These are phyloP conservation scores for Mortierella sp. DNA, from an alignment of 371 early-diverging fungal genomes.

Conservation along the genomic window DNA sequence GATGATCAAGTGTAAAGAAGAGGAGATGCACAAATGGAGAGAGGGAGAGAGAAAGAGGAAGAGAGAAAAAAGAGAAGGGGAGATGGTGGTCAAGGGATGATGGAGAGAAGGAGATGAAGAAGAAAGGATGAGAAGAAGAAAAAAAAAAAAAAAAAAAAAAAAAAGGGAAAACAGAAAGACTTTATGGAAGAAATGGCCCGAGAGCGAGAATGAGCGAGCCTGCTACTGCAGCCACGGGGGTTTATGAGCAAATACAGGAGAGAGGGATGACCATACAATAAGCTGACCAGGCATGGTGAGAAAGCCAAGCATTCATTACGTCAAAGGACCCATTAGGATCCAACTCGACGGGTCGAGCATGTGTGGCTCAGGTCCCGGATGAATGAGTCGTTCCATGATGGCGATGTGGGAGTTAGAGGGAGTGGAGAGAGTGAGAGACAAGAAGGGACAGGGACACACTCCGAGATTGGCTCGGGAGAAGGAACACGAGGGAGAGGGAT, in stretches of 20 bases:
- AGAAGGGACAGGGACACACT: neutral
- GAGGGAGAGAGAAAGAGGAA: neutral
- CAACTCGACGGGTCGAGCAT: no score
- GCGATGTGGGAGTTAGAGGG: constrained; percentile 10
- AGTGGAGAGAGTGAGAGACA: no score
- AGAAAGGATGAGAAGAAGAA: neutral
- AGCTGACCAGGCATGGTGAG: no score
- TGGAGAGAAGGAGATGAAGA: neutral
- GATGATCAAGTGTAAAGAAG: neutral
- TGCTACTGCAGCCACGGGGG: neutral
- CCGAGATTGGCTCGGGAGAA: neutral
- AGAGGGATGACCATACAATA: neutral
- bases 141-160: constrained; percentile 1
- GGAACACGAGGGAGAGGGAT: neutral
- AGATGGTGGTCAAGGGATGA: neutral
- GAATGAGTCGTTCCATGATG: neutral
- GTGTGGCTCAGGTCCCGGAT: no score
- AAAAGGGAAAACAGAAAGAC: neutral
- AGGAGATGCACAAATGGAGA: constrained; percentile 6
- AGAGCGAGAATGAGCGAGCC: no score
- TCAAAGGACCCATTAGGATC: no score
- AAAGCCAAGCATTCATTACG: constrained; percentile 6
- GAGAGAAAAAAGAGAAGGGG: constrained; percentile 4
- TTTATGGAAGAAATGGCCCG: no score
- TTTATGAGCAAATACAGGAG: neutral